These are phyloP conservation scores for Blastocystis sp. DNA, from an alignment of 352 stramenopile species.

Conservation along the genomic window DNA sequence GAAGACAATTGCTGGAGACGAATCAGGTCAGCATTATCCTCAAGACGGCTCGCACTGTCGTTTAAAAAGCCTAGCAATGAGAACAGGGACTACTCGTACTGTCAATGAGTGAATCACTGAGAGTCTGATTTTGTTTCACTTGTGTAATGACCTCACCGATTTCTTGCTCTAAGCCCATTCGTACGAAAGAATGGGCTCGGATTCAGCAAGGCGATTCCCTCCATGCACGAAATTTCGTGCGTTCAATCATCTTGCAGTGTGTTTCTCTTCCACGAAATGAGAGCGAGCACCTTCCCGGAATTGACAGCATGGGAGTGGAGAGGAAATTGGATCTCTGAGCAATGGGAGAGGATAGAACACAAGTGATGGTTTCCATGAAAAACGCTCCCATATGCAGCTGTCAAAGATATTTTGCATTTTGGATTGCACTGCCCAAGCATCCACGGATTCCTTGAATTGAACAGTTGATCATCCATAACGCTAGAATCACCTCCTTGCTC, in stretches of 20 bases:
- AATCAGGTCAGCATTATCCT: not conserved
- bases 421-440: no score
- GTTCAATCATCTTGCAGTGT: not conserved
- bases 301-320: no score
- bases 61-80: not conserved
- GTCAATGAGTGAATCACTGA: not conserved
- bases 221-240: not conserved
- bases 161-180: not conserved
- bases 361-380: no score
- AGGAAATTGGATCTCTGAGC: no score
- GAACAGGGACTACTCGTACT: not conserved
- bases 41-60: not conserved
- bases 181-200: not conserved
- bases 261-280: no score
- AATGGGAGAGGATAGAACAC: no score
- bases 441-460: no score
- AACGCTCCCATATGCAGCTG: no score
- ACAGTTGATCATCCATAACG: no score
- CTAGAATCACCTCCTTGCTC: no score
- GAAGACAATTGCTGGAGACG: not conserved
- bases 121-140: not conserved
- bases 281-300: no score
- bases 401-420: no score
- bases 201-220: not conserved
- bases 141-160: not conserved